phyloP scores from a whole-genome alignment of 441 rosid genomes.

The Breynia disticha region DNA sequence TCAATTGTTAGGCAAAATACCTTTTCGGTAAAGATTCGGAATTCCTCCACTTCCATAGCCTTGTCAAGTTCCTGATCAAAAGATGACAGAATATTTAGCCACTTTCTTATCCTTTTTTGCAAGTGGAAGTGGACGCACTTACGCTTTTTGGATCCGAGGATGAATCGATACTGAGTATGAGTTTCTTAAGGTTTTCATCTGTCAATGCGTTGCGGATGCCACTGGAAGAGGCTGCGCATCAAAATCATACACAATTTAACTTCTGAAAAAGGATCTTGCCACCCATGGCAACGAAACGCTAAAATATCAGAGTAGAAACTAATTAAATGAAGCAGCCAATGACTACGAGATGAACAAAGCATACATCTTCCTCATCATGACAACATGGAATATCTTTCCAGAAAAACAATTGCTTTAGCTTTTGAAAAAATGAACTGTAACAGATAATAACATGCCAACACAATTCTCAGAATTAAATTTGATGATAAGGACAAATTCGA shows the following conservation, averaged over 20 bases:
- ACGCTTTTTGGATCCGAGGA: slow-evolving; percentile 52
- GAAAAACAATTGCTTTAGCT: background rate
- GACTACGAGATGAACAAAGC: background rate
- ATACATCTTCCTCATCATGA: background rate
- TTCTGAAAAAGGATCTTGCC: background rate
- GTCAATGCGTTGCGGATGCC: slow-evolving; percentile 53
- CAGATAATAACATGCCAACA: background rate
- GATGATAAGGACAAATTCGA: too few relatives aligned
- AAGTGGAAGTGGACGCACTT: slow-evolving; percentile 15
- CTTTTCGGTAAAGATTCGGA: slow-evolving; percentile 56
- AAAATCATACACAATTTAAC: background rate
- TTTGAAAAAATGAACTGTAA: background rate
- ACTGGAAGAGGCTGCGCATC: slow-evolving; percentile 51
- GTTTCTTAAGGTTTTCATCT: slow-evolving; percentile 51
- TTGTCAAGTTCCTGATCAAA: slow-evolving; percentile 52
- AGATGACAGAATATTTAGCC: slow-evolving; percentile 6
- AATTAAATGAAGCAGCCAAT: background rate
- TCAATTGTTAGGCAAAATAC: slow-evolving; percentile 19
- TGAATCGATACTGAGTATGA: slow-evolving; percentile 40
- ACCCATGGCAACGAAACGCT: background rate
- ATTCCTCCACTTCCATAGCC: slow-evolving; percentile 59
- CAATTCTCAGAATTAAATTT: background rate
- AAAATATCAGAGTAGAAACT: background rate
- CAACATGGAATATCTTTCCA: background rate
- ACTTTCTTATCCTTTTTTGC: slow-evolving; percentile 1